Percentiles rank a stretch among this genome's conserved stretches.
Evolutionary conservation across 2,329 filamentous ascomycete species (phyloP).

Genomic region (Coleophoma cylindrospora): DNA sequence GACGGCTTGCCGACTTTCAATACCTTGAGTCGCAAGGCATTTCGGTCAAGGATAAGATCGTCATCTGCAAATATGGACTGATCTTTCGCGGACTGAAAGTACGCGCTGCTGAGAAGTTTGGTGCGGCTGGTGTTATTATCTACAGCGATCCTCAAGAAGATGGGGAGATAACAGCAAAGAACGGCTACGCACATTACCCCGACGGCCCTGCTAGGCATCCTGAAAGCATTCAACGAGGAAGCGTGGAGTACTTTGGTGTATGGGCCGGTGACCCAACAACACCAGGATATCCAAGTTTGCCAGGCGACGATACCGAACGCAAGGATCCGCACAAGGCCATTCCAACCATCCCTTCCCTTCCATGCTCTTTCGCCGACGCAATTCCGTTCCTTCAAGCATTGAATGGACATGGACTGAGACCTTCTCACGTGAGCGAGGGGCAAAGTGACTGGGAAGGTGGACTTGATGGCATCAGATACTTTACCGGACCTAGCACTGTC

Average conservation of each 20-base stretch:
- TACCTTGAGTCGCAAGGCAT: constrained; percentile 47
- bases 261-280: constrained; percentile 74
- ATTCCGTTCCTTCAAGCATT: constrained; percentile 78
- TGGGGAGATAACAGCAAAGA: constrained; percentile 70
- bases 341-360: constrained; percentile 80
- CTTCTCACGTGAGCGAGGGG: constrained; percentile 47
- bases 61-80: constrained; percentile 73
- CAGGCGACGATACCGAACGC: constrained; percentile 60
- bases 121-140: constrained; percentile 76
- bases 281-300: constrained; percentile 84
- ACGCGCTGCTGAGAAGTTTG: constrained; percentile 81
- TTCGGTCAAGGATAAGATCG: constrained; percentile 67
- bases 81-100: constrained; percentile 86
- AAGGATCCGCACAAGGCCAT: constrained; percentile 62
- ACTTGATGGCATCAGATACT: constrained; percentile 31
- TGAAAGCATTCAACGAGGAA: constrained; percentile 82
- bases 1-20: constrained; percentile 75
- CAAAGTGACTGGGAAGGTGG: constrained; percentile 40
- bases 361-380: constrained; percentile 80
- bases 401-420: constrained; percentile 70
- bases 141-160: constrained; percentile 88
- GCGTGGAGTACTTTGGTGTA: constrained; percentile 69
- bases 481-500: constrained; percentile 6
- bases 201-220: constrained; percentile 80
- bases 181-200: constrained; percentile 74